These are phyloP conservation scores for Microcera coccophila DNA, from an alignment of 2,329 filamentous ascomycete genomes.

Conservation along the genomic window DNA sequence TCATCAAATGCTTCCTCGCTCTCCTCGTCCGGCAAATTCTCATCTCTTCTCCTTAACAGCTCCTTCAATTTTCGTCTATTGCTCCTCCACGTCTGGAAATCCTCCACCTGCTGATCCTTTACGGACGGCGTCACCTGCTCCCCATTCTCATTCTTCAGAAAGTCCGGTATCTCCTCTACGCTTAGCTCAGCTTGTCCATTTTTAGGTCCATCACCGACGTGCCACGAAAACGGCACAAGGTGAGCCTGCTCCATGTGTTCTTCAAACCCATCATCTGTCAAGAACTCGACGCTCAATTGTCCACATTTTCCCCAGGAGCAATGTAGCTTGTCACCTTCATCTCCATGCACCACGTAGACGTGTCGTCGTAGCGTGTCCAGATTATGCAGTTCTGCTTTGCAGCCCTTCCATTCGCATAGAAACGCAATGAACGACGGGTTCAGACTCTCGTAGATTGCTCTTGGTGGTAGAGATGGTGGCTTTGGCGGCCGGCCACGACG, in stretches of 20 bases:
- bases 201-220: slow-evolving; percentile 55
- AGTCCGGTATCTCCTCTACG: slow-evolving; percentile 40
- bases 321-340: slow-evolving; percentile 13
- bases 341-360: slow-evolving; percentile 47
- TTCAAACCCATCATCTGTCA: slow-evolving; percentile 37
- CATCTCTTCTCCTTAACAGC: slow-evolving; percentile 41
- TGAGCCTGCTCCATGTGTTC: slow-evolving; percentile 53
- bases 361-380: slow-evolving; percentile 56
- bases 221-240: slow-evolving; percentile 51
- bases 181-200: slow-evolving; percentile 34
- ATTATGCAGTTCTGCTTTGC: slow-evolving; percentile 60
- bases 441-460: slow-evolving; percentile 40
- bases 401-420: slow-evolving; percentile 57
- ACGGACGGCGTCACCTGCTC: slow-evolving; percentile 58
- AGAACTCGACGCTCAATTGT: slow-evolving; percentile 31
- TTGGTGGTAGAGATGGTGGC: slow-evolving; percentile 35
- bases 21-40: slow-evolving; percentile 45
- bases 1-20: slow-evolving; percentile 27
- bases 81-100: slow-evolving; percentile 40
- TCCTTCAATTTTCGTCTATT: slow-evolving; percentile 44
- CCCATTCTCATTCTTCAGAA: slow-evolving; percentile 50
- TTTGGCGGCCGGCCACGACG: slow-evolving; percentile 43
- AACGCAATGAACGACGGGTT: slow-evolving; percentile 49
- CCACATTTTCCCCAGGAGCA: slow-evolving; percentile 35
- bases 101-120: slow-evolving; percentile 48